These are phyloP conservation scores for Rubus parviflorus DNA, from an alignment of 306 rosid genomes.

Conservation along the genomic window DNA sequence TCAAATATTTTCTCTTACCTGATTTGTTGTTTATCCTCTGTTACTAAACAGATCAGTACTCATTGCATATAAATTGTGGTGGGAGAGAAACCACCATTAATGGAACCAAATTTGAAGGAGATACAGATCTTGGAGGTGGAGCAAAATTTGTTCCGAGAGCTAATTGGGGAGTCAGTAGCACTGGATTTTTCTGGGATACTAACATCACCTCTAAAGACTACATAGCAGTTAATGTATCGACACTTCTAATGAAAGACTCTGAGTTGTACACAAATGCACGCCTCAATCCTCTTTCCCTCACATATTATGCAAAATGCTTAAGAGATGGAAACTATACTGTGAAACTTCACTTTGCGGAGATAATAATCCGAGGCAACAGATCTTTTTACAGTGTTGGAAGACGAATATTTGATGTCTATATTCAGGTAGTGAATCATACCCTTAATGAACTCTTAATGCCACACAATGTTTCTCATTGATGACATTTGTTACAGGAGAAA, in stretches of 20 bases:
- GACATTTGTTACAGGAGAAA: constrained; percentile 33
- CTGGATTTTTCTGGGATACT: constrained; percentile 44
- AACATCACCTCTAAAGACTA: constrained; percentile 23
- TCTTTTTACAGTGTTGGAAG: constrained; percentile 54
- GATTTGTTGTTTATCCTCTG: background rate
- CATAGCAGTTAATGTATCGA: constrained; percentile 22
- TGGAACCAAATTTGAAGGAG: background rate
- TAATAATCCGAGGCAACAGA: constrained; percentile 36
- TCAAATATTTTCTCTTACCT: background rate
- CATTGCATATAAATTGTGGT: constrained; percentile 14
- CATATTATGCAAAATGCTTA: constrained; percentile 55
- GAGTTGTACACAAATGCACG: constrained; percentile 52
- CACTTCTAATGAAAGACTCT: constrained; percentile 28
- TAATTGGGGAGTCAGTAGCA: constrained; percentile 68
- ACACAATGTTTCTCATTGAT: background rate
- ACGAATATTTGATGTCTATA: constrained; percentile 58
- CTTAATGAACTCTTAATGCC: too few relatives aligned
- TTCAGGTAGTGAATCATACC: too few relatives aligned
- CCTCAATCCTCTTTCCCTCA: constrained; percentile 51
- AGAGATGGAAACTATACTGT: constrained; percentile 50
- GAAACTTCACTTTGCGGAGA: constrained; percentile 58
- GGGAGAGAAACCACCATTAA: background rate
- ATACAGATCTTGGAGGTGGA: background rate
- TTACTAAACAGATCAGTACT: background rate
- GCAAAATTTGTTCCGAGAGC: too few relatives aligned